Base-by-base conservation (phyloP, 805 yeast species). In the Schwanniomyces occidentalis region DNA sequence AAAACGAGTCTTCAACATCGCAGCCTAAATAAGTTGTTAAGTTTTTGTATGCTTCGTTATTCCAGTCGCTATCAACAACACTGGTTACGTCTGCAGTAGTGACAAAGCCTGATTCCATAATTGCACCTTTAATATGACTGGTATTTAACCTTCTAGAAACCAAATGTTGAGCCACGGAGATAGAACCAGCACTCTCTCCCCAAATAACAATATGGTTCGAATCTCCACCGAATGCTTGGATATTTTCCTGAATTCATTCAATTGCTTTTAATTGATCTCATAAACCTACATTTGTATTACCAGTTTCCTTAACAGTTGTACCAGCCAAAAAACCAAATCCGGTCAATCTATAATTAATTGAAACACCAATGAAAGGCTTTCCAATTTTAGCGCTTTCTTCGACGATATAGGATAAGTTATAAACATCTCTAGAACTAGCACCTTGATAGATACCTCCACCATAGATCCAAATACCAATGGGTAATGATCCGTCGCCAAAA, bases 251-350 rank as follows among this genome's bases (percentile, higher is more conserved):
- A 3, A 65, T 63, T 80, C 80, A 75, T 45, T 70, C 65, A 5
- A 73, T 47, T 0, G 72, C 77, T 24, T 55, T 35, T 30, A 65
- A 49, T 50, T 72, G 79, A 48, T 75, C 80, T 63, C 68, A 63
- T 32, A 72, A 57, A 6, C 73, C 75, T 30, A 60, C 58, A 45
- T 73, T 68, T 3, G 58, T 45, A 21, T 58, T 57, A 6, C 49
- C 37, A 12, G 29, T 29, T 15, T 28, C n/a, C 2, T 14, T n/a
- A 5, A 34, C 32, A 15, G 58, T 59, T 10, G 49, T 34, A 6
- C 59, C 51, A 21, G 49, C 52, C 9, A 57, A 40, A 34, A 59
- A 67, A 7, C 72, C 72, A 27, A 58, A 52, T 8, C 54, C 57
- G 5, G 59, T 59, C 1, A 67, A 49, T 20, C 74, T 52, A 42